These are phyloP conservation scores for Nepenthes mirabilis DNA, from an alignment of 148 eudicot genomes.

Conservation along the genomic window DNA sequence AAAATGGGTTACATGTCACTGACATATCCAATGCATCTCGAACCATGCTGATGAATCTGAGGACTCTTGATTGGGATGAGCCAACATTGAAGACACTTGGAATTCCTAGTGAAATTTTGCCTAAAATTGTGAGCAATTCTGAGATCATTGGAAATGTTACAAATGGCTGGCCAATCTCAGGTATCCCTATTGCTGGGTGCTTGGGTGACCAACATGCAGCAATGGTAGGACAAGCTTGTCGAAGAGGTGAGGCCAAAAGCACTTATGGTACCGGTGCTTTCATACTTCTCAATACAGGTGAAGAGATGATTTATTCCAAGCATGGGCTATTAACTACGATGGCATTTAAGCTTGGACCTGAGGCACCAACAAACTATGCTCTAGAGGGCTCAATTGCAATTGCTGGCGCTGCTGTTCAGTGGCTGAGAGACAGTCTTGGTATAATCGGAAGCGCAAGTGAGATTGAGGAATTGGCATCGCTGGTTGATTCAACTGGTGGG, in stretches of 20 bases:
- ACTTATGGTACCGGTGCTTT: constrained; percentile 98
- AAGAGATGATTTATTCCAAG: constrained; percentile 46
- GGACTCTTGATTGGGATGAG: constrained; percentile 73
- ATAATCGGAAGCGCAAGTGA: constrained; percentile 64
- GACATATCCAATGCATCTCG: constrained; percentile 95
- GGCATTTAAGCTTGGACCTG: constrained; percentile 84
- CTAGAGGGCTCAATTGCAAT: constrained; percentile 98
- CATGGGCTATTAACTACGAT: constrained; percentile 81
- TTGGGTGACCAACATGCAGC: constrained; percentile 99
- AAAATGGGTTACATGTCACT: constrained; percentile 71
- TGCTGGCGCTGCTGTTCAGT: constrained; percentile 98
- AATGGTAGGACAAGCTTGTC: constrained; percentile 92
- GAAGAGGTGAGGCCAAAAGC: constrained; percentile 90
- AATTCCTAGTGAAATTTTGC: constrained; percentile 49
- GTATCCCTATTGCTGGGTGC: constrained; percentile 91
- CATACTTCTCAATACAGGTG: constrained; percentile 85
- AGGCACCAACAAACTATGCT: constrained; percentile 77
- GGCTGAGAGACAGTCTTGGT: constrained; percentile 94
- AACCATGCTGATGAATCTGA: constrained; percentile 91
- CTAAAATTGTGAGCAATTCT: constrained; percentile 78
- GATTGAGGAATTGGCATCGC: constrained; percentile 77
- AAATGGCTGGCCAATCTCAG: constrained; percentile 75
- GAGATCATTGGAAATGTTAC: constrained; percentile 61
- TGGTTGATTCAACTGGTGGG: constrained; percentile 81
- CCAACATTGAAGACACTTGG: constrained; percentile 45